A percentile compares a stretch with the other conserved stretches of the same genome.
These are phyloP conservation scores for Penicillium nordicum DNA, from an alignment of 2,329 filamentous ascomycete genomes.

Conservation along the genomic window DNA sequence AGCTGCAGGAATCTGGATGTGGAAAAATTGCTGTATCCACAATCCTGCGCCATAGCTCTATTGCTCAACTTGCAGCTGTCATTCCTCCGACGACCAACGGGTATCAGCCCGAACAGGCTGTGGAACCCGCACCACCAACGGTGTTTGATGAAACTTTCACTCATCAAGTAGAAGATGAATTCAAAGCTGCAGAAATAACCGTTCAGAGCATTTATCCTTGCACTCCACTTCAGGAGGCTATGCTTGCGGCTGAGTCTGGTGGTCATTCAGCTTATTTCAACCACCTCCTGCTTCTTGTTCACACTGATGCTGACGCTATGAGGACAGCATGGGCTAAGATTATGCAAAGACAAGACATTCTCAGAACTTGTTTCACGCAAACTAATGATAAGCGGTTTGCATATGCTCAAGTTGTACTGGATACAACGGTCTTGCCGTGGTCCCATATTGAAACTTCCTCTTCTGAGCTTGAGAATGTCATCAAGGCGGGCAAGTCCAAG, in stretches of 20 bases:
- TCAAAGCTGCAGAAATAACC: slow-evolving; percentile 30
- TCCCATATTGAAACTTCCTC: slow-evolving; percentile 44
- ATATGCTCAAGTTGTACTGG: slow-evolving; percentile 69
- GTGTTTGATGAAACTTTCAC: slow-evolving; percentile 29
- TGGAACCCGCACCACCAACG: background rate
- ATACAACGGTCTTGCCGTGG: slow-evolving; percentile 47
- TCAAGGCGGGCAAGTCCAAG: slow-evolving; percentile 43
- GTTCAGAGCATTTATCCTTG: slow-evolving; percentile 68
- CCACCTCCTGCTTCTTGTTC: slow-evolving; percentile 62
- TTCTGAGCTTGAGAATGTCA: slow-evolving; percentile 36
- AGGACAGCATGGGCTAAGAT: slow-evolving; percentile 61
- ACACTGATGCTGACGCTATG: slow-evolving; percentile 50
- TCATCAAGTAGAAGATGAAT: slow-evolving; percentile 30
- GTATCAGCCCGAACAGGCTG: background rate
- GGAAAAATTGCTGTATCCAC: slow-evolving; percentile 61
- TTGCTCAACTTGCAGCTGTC: slow-evolving; percentile 56
- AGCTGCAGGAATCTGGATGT: slow-evolving; percentile 49
- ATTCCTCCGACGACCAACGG: slow-evolving; percentile 14
- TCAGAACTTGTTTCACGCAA: slow-evolving; percentile 71
- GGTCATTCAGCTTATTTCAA: slow-evolving; percentile 65
- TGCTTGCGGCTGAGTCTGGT: slow-evolving; percentile 62
- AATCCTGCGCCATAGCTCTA: slow-evolving; percentile 65
- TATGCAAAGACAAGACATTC: slow-evolving; percentile 65
- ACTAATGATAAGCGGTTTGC: slow-evolving; percentile 61
- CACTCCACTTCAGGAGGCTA: slow-evolving; percentile 82